Base-by-base conservation (phyloP, 1,284 basidiomycete species). In the Somion occarium region DNA sequence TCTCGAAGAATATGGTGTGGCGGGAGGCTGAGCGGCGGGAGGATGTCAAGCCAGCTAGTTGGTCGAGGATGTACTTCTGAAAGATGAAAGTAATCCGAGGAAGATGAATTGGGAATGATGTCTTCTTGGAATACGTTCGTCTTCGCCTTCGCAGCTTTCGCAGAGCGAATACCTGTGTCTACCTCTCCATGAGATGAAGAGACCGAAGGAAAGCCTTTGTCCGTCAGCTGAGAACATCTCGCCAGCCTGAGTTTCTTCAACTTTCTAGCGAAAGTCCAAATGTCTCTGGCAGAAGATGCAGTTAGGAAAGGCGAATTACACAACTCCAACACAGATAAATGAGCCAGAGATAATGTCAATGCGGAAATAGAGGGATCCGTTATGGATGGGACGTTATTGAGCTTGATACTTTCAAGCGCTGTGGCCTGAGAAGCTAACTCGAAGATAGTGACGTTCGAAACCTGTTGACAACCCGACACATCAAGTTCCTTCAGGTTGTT, bases 281-380 rank as follows among this genome's bases (percentile, higher is more conserved):
- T 74, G 60, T 92, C 85, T 52, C 89, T 79, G 15, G 89, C 75
- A 1, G 88, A 78, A 23, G 78, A 64, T 26, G 91, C 80, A 11
- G 88, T 85, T 54, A 97, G 67, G 37, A 84, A 72, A n/a, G 83
- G 78, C 49, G 91, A 82, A 56, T 82, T 75, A 57, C 82, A 83
- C 7, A 96, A 69, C 64, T 97, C 93, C 54, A 95, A 75, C 67
- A 96, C 93, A 50, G 89, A 73, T 13, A 97, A 77, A 48, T 82
- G 78, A 1, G 89, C 83, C 62, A 92, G 93, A 15, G 82, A 74
- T 49, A 81, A 82, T 5, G 85, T 85, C 55, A 97, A 77, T 12
- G 80, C 77, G 48, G 84, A 83, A 50, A 97, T 74, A 3, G 87
- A 81, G 2, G 75, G 73, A 62, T 93, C 90, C 2, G 91, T 93